These are phyloP conservation scores for Xylaria sp. DNA, from an alignment of 2,329 filamentous ascomycete species.

Conservation along the genomic window DNA sequence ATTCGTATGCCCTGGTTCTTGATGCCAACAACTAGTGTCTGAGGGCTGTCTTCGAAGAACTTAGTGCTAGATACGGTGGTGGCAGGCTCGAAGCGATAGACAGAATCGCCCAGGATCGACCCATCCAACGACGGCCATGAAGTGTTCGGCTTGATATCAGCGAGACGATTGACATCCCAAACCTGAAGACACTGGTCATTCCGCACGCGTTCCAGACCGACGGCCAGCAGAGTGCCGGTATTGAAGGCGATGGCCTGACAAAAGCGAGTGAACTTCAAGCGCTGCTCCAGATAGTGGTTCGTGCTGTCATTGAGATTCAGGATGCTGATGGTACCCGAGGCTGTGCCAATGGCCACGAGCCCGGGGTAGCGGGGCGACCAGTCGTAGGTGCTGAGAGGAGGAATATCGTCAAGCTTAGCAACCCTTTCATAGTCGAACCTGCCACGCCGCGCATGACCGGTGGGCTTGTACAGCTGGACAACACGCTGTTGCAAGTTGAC, in stretches of 20 bases:
- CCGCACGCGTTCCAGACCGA: slow-evolving; percentile 81
- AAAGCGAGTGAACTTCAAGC: slow-evolving; percentile 78
- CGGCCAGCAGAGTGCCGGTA: slow-evolving; percentile 75
- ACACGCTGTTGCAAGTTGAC: slow-evolving; percentile 72
- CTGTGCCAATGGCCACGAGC: slow-evolving; percentile 79
- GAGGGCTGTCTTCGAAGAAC: slow-evolving; percentile 82
- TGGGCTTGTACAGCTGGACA: slow-evolving; percentile 72
- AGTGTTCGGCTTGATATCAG: slow-evolving; percentile 58
- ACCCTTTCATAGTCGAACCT: slow-evolving; percentile 68
- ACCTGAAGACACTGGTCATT: slow-evolving; percentile 86
- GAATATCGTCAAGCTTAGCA: slow-evolving; percentile 71
- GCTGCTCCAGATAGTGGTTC: slow-evolving; percentile 72
- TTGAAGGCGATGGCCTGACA: slow-evolving; percentile 87
- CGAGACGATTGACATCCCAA: slow-evolving; percentile 78
- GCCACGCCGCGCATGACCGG: slow-evolving; percentile 66
- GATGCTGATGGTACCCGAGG: slow-evolving; percentile 79
- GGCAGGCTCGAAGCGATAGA: slow-evolving; percentile 69
- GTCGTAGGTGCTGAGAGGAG: slow-evolving; percentile 72
- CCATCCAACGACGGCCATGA: slow-evolving; percentile 63
- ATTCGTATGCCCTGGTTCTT: slow-evolving; percentile 79
- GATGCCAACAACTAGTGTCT: slow-evolving; percentile 79
- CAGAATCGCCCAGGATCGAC: slow-evolving; percentile 65
- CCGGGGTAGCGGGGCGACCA: slow-evolving; percentile 72
- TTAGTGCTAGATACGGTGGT: slow-evolving; percentile 85
- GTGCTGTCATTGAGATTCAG: slow-evolving; percentile 77